Conservation (phyloP, 1,284 basidiomycete species). For the Phylloboletellus chloephorus region DNA sequence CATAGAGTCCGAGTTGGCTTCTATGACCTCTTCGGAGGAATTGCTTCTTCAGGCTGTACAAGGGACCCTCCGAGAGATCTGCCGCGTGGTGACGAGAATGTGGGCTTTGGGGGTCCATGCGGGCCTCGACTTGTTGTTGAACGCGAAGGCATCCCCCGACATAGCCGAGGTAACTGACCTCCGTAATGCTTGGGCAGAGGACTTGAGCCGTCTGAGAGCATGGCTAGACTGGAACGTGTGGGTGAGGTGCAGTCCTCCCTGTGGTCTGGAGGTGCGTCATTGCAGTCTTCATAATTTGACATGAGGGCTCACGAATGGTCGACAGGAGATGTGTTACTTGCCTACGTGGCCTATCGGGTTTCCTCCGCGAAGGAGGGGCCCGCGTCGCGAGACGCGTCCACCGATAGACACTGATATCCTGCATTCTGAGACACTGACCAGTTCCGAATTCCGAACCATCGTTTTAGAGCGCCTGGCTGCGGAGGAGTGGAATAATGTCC, state of each 20-base stretch:
- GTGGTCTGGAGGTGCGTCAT: conserved; percentile 30
- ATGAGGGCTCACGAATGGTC: background rate
- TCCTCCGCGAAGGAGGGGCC: background rate
- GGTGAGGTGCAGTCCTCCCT: conserved; percentile 35
- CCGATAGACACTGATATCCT: background rate
- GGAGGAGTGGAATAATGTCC: background rate
- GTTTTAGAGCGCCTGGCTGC: background rate
- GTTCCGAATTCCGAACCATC: background rate
- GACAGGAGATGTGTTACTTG: conserved; percentile 43
- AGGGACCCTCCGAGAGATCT: conserved; percentile 41
- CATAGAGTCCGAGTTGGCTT: conserved; percentile 15
- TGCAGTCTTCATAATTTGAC: background rate
- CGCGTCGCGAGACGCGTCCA: background rate
- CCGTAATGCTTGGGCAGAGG: conserved; percentile 22
- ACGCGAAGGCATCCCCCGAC: conserved; percentile 1
- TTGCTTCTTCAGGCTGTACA: conserved; percentile 33
- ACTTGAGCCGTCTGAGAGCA: conserved; percentile 31
- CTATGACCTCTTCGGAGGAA: conserved; percentile 35
- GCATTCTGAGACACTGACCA: background rate
- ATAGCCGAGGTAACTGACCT: conserved; percentile 6
- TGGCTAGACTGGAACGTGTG: conserved; percentile 43
- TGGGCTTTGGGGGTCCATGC: conserved; percentile 38
- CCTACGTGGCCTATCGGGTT: conserved; percentile 41
- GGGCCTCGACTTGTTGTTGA: conserved; percentile 26
- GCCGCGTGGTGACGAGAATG: conserved; percentile 39